Evolutionary conservation across 352 stramenopile genomes (phyloP), one percentile per base, ranked within the genome.

Genomic region (Pythium periplocum): DNA sequence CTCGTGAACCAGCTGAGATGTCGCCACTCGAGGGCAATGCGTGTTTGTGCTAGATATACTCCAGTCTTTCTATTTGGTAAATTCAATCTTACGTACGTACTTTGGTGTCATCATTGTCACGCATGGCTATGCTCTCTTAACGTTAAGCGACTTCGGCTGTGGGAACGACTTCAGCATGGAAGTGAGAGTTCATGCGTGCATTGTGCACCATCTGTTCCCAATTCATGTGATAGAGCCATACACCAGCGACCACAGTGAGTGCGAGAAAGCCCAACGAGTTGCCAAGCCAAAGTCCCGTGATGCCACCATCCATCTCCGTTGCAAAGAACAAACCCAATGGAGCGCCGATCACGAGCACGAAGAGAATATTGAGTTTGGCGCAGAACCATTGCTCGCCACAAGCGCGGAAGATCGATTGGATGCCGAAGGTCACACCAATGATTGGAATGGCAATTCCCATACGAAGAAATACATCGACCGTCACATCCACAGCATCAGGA

Each of bases 141-240:
- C 34, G 39, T 60, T 64, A 26, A 26, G 17, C 3, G 57, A 44
- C 7, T 49, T 39, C 12, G 38, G 38, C 38, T 42, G 7, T 42
- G 38, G 38, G 38, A 42, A 7, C 12, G 38, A 7, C 7, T 42
- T 42, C 43, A 17, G 31, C 43, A 17, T 75, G 57, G 26, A 68
- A 38, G 17, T 62, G 59, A 42, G 63, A 53, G 47, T 62, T 69
- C 53, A 67, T 66, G 35, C 71, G 74, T 32, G 70, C 71, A 10
- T 82, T 66, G 43, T 73, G 59, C n/a, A 71, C 71, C 58, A 84
- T 73, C 36, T 61, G 54, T 10, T 73, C 64, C 73, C 73, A 84
- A 45, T 68, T 71, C 9, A 72, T 64, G 9, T 53, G 52, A 31
- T 55, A 59, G 47, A 84, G 46, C 73, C 73, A 84, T 2, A 38